These are phyloP conservation scores for Termitomyces heimii DNA, from an alignment of 768 basidiomycete species.

Conservation along the genomic window DNA sequence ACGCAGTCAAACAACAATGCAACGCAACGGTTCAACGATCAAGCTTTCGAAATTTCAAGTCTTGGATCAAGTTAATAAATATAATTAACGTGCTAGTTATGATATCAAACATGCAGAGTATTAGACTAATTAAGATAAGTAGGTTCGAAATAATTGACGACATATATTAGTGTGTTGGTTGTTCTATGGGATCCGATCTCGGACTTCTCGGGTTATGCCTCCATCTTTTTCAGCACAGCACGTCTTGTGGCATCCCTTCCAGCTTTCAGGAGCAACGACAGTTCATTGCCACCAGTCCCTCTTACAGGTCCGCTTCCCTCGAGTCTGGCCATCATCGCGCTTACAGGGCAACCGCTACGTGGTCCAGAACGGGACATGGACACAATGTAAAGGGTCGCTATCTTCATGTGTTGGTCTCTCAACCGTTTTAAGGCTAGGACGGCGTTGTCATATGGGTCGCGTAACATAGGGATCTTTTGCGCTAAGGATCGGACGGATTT, in stretches of 20 bases:
- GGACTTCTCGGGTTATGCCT: not conserved
- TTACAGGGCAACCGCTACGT: conserved; percentile 43
- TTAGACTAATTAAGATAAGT: conserved; percentile 14
- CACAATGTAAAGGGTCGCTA: conserved; percentile 85
- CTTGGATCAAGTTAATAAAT: not conserved
- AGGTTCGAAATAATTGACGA: conserved; percentile 5
- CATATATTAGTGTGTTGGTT: conserved; percentile 3
- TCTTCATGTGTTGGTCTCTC: conserved; percentile 83
- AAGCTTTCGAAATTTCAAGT: too few species aligned
- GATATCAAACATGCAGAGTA: conserved; percentile 2
- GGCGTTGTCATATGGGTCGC: conserved; percentile 74
- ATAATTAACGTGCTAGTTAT: conserved; percentile 3
- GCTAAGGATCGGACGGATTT: conserved; percentile 63
- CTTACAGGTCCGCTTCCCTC: conserved; percentile 47
- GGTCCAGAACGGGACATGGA: conserved; percentile 65
- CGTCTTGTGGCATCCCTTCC: conserved; percentile 84
- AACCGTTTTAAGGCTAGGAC: conserved; percentile 76
- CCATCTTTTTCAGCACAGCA: conserved; percentile 41
- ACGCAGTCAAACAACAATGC: not conserved
- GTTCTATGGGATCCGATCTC: not conserved
- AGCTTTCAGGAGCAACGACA: conserved; percentile 79
- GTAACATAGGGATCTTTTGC: conserved; percentile 47
- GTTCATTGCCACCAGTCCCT: conserved; percentile 88
- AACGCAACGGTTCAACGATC: too few species aligned
- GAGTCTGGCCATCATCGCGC: conserved; percentile 47